Evolutionary conservation across 176 grass and related monocot genomes (phyloP), one percentile per base, ranked within the genome.

Genomic region (Cenchrus purpureus): DNA sequence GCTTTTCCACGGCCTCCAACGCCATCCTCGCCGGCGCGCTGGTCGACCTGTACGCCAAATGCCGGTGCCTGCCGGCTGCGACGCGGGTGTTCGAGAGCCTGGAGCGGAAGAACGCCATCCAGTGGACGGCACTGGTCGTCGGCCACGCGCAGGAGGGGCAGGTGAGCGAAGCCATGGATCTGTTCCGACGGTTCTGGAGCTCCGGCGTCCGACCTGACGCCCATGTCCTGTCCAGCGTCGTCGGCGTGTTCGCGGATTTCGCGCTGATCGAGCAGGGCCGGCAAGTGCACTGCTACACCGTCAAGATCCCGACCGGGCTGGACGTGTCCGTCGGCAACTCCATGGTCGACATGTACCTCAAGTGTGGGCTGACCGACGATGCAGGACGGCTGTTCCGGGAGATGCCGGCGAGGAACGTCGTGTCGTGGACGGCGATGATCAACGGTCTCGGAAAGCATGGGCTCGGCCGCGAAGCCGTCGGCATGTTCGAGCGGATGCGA

Each of bases 341-440:
- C n/a, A 0, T 87, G 0, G 81, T 84, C 3, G 90, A 91, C 53
- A 79, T 85, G 90, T 89, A 89, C 73, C 83, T 86, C 79, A 92
- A 92, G 52, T 88, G 90, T n/a, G 90, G 90, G 2, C 61, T 91
- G 13, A 52, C 29, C 15, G 73, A 66, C 2, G 90, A 88, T 48
- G 86, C 86, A 3, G 73, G 64, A 2, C 66, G 14, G 51, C 15
- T 11, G 72, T 91, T 91, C 73, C 15, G 72, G 58, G 90, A 85
- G 70, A 91, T 78, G 42, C 56, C 78, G 50, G 50, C 28, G 62
- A 67, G 11, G 72, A 91, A 91, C 19, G 82, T 88, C 10, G 90
- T 91, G 56, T 88, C 90, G 0, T 91, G 90, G 90, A 91, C 90
- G 12, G 22, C 71, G 15, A 88, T 91, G 90, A 85, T 91, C 85